Base-by-base conservation (phyloP, 2,329 filamentous ascomycete genomes). In the Trichoderma oligosporum region DNA sequence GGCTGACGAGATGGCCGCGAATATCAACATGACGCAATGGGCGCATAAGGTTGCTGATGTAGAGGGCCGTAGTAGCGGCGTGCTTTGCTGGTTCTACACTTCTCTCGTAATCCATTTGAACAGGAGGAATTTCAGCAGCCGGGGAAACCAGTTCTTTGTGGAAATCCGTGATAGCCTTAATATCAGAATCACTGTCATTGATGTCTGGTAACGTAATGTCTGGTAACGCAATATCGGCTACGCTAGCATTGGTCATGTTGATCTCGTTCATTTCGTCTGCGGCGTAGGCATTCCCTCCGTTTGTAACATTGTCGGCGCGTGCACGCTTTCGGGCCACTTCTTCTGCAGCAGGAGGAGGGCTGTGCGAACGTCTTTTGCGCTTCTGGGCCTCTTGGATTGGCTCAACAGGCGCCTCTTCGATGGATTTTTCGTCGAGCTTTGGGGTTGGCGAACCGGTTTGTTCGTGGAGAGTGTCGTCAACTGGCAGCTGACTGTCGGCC, bases 1-100 rank as follows among this genome's bases (percentile, higher is more conserved):
- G 80, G 6, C 81, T 75, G 41, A 82, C 69, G 4, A 97, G 78
- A 67, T 97, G 85, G 1, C 81, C 78, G 64, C 82, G 83, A 1
- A 97, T 81, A 16, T 78, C 77, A 24, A 78, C 75, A 0, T 84
- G 81, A 59, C 90, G 87, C 20, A 97, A 78, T 8, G 94, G 92
- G 45, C 93, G 86, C 84, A 95, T 92, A 55, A 97, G 83, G 66
- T 96, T 87, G 70, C 87, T 86, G 64, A 97, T 94, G 74, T 97
- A 97, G 45, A 97, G 76, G 14, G 89, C 87, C 29, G 83, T 74
- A 3, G 91, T 93, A 4, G 87, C 85, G 20, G 83, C 81, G 70
- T 94, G 89, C 33, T 86, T 73, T 0, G 89, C 80, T 6, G 86
- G 84, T 22, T 72, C 71, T 25, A 78, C 71, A 36, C 73, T 69